phyloP scores from a whole-genome alignment of 2,329 filamentous ascomycete species.

The Epichloe festucae region DNA sequence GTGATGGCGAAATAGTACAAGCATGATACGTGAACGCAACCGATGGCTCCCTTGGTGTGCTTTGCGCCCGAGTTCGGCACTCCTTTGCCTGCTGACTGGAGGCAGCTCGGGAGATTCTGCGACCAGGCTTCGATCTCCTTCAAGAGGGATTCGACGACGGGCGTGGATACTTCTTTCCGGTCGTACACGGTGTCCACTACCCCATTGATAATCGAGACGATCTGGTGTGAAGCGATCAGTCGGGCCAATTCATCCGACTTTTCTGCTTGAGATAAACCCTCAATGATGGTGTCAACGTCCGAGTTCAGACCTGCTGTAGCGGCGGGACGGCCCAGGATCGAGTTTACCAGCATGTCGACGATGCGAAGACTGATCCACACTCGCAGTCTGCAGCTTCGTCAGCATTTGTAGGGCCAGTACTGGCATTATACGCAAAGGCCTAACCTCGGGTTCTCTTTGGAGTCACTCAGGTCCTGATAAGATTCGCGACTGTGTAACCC shows the following conservation, averaged over 20 bases:
- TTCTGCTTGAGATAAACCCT: conserved; percentile 9
- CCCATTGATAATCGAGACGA: conserved; percentile 30
- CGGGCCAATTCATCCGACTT: conserved; percentile 9
- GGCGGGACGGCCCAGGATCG: conserved; percentile 24
- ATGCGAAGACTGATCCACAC: conserved; percentile 26
- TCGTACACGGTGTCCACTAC: conserved; percentile 30
- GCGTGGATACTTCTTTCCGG: conserved; percentile 19
- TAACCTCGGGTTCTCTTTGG: conserved; percentile 12
- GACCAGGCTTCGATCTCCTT: conserved; percentile 32
- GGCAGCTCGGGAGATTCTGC: conserved; percentile 25
- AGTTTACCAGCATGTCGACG: conserved; percentile 25
- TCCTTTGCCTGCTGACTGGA: conserved; percentile 12
- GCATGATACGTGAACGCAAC: conserved; percentile 41
- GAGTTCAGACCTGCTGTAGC: conserved; percentile 19
- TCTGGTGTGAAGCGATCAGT: conserved; percentile 27
- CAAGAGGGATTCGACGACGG: conserved; percentile 26
- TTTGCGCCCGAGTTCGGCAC: conserved; percentile 2
- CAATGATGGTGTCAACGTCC: conserved; percentile 13
- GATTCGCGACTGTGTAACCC: conserved; percentile 34
- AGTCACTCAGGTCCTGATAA: conserved; percentile 12
- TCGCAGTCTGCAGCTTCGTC: conserved; percentile 14
- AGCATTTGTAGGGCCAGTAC: background rate
- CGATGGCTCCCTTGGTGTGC: conserved; percentile 24
- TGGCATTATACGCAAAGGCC: background rate
- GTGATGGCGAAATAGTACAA: conserved; percentile 47